Base-by-base conservation (phyloP, 2,329 filamentous ascomycete genomes). In the Venturia asperata region DNA sequence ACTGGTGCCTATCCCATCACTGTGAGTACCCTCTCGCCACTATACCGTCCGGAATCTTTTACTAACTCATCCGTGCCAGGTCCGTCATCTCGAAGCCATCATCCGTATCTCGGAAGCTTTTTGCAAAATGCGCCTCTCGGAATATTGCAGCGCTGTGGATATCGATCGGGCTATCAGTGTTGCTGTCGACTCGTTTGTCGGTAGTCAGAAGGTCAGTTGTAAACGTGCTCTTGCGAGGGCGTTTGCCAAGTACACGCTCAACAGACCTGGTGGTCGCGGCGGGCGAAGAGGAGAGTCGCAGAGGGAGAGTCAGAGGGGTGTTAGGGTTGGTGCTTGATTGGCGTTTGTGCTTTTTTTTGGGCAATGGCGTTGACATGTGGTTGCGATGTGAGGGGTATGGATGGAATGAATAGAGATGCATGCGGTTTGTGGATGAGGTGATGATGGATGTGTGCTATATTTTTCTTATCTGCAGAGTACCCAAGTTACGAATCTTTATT, bases 1-100 rank as follows among this genome's bases (percentile, higher is more conserved):
- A 99, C 94, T 30, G 94, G 94, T 27, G 94, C 93, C 27, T 99
- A 97, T 76, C 94, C 94, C 5, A 99, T 99, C 68, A 99, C 94
- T 34, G 94, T 97, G 83, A 79, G 90, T 82, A 27, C 21, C 47
- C 15, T 63, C 37, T 42, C 56, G 30, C 37, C 56, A 45, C 27
- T 24, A 19, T 19, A 61, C 64, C 21, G 15, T 27, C 24, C 5
- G 3, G 21, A 27, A 17, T 30, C 27, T 19, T 58, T 39, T 30
- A 15, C 47, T 30, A 62, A 19, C 47, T 27, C 37, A 17, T 27
- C 9, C 11, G 21, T 42, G 13, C 27, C 69, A 96, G 92, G 91
- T 97, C 69, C 92, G 94, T 81, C 94, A 99, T 79, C 82, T 99
- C 42, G 94, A 99, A 83, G 93, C 93, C 68, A 97, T 97, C 73